Base-by-base conservation (phyloP, 1,284 basidiomycete species). In the Marasmius oreades region DNA sequence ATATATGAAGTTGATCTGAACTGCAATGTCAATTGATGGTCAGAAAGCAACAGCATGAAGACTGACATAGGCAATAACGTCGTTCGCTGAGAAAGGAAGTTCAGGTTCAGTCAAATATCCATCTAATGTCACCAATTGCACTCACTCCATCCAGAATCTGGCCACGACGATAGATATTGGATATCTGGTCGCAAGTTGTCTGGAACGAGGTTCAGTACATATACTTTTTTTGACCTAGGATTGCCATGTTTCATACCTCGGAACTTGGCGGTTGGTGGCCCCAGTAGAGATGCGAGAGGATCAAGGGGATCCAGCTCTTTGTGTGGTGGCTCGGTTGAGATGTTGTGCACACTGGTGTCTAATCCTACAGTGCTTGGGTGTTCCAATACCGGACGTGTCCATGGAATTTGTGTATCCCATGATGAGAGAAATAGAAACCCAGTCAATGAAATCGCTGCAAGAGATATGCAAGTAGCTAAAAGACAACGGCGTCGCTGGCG, bases 1-100 rank as follows among this genome's bases (percentile, higher is more conserved):
- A 65, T 89, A 88, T 44, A 89, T 75, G 55, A 89, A 73, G 64
- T 89, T 88, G 51, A 79, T 79, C 78, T 87, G 57, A 4, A 24
- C 51, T 34, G 34, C 44, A 43, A 53, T 46, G 44, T 28, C 26
- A 44, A 51, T 28, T 8, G 1, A 12, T 8, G 11, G 33, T 31
- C 24, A 18, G n/a, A 22, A 44, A 57, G 52, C 3, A 53, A 24
- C 36, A 37, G 11, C 5, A 36, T 53, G 33, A 7, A 11, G 8
- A 60, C 78, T 61, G 51, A 81, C 81, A 61, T 81, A 85, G 58
- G 83, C 81, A 76, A 87, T 84, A 18, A 88, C 82, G 70, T 86
- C 84, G 73, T 86, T 86, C 2, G 84, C 85, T 87, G 62, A 24
- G 53, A 56, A 42, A 11, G 39, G 16, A 42, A n/a, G n/a, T 43